Conservation (phyloP, 106 monocot species). For the Alisma plantagoaquatica region DNA sequence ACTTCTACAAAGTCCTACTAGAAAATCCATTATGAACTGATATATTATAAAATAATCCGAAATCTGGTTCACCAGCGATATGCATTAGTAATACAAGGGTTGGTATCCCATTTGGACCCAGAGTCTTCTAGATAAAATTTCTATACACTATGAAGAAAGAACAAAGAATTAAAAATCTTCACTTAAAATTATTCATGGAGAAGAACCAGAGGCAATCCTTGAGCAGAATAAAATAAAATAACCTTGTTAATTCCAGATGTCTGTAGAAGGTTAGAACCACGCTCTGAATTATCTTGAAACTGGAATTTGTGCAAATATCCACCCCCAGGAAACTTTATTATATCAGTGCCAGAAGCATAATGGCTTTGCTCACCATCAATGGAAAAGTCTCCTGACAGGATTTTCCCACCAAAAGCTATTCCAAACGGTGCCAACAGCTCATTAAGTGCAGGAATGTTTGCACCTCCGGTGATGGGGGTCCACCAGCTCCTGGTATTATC, state of each 20-base stretch:
- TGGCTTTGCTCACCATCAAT: constrained; percentile 87
- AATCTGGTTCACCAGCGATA: too few species aligned
- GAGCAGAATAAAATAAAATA: too few species aligned
- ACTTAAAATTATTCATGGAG: too few species aligned
- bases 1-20: too few species aligned
- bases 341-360: constrained; percentile 97
- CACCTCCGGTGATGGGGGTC: constrained; percentile 98
- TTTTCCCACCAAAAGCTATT: constrained; percentile 89
- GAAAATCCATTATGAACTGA: too few species aligned
- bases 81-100: too few species aligned
- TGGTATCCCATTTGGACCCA: too few species aligned
- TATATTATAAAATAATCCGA: too few species aligned
- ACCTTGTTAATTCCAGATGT: constrained; percentile 55
- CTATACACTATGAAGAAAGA: too few species aligned
- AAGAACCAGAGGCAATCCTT: too few species aligned
- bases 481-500: constrained; percentile 99
- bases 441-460: constrained; percentile 95
- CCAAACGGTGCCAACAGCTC: constrained; percentile 86
- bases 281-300: constrained; percentile 87
- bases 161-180: too few species aligned
- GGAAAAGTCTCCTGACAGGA: constrained; percentile 85
- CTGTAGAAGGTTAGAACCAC: constrained; percentile 31
- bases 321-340: constrained; percentile 80
- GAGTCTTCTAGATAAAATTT: too few species aligned
- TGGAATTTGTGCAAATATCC: constrained; percentile 89